These are phyloP conservation scores for Stenogyne calaminthoides DNA, from an alignment of 305 asterid genomes.

Conservation along the genomic window DNA sequence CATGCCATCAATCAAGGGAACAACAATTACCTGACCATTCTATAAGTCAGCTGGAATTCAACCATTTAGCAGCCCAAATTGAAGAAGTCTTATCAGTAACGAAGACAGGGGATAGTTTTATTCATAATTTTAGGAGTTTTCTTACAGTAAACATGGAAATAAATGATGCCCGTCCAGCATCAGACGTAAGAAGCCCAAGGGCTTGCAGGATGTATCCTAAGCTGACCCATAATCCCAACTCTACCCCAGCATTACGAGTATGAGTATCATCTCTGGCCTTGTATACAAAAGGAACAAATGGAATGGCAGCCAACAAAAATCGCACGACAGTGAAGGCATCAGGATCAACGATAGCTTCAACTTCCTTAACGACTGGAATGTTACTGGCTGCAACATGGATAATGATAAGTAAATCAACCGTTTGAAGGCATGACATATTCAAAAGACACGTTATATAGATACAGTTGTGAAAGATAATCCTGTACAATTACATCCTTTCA, in stretches of 20 bases:
- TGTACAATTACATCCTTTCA: neutral
- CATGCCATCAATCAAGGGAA: constrained; percentile 79
- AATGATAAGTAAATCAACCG: neutral
- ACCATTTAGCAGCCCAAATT: constrained; percentile 9
- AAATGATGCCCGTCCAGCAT: constrained; percentile 87
- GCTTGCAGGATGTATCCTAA: constrained; percentile 83
- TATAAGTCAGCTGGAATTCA: constrained; percentile 27
- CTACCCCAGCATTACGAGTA: constrained; percentile 71
- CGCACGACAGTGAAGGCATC: constrained; percentile 71
- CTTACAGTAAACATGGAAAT: constrained; percentile 78
- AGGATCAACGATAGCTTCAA: constrained; percentile 73
- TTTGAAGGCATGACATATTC: neutral
- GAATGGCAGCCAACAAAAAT: constrained; percentile 63
- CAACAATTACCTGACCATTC: constrained; percentile 69
- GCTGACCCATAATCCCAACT: constrained; percentile 84
- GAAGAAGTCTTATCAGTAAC: neutral
- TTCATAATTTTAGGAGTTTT: neutral
- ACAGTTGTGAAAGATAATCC: neutral
- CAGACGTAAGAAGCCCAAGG: constrained; percentile 78
- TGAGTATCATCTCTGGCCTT: constrained; percentile 53
- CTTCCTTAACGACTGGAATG: constrained; percentile 81
- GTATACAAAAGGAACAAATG: constrained; percentile 59
- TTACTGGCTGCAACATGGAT: constrained; percentile 65
- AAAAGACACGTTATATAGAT: no score
- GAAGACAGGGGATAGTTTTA: neutral